Conservation (phyloP, 2,329 filamentous ascomycete species). For the Dactylonectria macrodidyma region DNA sequence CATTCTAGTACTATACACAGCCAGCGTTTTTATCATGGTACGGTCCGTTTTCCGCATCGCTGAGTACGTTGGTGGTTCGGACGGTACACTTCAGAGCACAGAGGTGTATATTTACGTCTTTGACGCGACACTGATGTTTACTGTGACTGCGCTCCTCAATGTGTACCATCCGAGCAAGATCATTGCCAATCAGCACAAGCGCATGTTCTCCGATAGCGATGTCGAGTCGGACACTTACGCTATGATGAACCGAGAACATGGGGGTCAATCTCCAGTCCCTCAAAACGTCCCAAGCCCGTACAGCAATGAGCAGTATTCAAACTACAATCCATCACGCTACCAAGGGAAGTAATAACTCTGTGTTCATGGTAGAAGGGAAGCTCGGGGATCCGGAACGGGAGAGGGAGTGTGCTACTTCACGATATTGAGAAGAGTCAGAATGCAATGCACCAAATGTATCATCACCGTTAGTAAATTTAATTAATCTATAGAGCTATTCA, state of each 20-base stretch:
- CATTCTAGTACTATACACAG: conserved; percentile 34
- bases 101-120: conserved; percentile 52
- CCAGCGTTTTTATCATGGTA: conserved; percentile 53
- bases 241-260: neutral
- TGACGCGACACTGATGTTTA: conserved; percentile 51
- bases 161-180: conserved; percentile 6
- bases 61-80: conserved; percentile 54
- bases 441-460: too few relatives aligned
- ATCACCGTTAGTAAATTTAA: too few relatives aligned
- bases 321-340: neutral
- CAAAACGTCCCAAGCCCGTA: neutral
- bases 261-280: neutral
- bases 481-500: too few relatives aligned
- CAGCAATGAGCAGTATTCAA: neutral
- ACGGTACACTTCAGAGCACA: conserved; percentile 48
- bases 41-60: conserved; percentile 56
- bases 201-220: neutral
- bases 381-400: too few relatives aligned
- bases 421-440: too few relatives aligned
- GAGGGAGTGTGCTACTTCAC: too few relatives aligned
- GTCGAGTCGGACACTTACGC: neutral
- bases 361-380: too few relatives aligned
- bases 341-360: neutral
- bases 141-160: conserved; percentile 32
- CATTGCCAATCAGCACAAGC: neutral